phyloP scores from a whole-genome alignment of 768 basidiomycete species.

The Suillus clintonianus region DNA sequence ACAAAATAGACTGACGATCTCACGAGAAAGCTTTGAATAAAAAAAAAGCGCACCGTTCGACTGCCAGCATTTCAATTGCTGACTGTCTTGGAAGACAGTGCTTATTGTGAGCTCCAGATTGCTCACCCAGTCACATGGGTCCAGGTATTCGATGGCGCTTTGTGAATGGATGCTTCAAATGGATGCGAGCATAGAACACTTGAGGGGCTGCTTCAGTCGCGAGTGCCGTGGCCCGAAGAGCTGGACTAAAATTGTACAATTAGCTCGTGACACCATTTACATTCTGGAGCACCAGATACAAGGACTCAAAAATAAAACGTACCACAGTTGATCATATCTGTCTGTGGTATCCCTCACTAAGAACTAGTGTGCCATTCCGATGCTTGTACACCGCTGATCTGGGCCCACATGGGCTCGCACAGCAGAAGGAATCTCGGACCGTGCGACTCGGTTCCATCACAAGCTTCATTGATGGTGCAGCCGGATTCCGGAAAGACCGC shows the following conservation, averaged over 20 bases:
- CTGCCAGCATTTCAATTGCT: background rate
- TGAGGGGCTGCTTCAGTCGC: background rate
- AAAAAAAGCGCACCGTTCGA: background rate
- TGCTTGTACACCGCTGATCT: background rate
- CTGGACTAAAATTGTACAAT: background rate
- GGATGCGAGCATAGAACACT: background rate
- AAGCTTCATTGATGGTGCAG: background rate
- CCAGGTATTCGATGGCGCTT: background rate
- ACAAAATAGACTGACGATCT: background rate
- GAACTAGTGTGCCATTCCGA: background rate
- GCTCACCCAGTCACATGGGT: constrained; percentile 1
- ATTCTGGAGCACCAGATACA: background rate
- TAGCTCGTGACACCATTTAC: background rate
- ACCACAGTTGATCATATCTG: background rate
- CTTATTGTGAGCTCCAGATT: background rate
- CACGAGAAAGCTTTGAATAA: background rate
- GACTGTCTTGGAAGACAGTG: background rate
- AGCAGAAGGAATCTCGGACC: background rate
- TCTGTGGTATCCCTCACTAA: background rate
- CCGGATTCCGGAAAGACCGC: background rate
- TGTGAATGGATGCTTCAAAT: background rate
- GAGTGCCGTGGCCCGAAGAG: background rate
- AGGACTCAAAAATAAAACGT: background rate
- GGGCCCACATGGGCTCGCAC: background rate
- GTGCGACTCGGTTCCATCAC: background rate